Conservation (phyloP, 495 filamentous ascomycete genomes). For the Talaromyces borbonicus region DNA sequence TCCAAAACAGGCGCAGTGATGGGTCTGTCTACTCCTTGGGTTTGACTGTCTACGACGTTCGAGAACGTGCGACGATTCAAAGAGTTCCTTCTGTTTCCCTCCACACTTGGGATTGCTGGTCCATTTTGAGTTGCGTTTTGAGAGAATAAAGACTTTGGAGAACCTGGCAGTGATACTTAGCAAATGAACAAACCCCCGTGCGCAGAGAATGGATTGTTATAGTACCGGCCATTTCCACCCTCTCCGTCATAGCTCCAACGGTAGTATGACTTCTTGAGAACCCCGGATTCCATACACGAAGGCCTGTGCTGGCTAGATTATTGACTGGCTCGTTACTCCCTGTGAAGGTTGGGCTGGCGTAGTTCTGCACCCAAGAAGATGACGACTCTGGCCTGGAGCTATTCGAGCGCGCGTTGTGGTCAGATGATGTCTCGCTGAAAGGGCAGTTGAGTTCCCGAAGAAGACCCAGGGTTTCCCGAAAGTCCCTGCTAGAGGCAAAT, state of each 20-base stretch:
- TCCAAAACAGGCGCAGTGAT: constrained; percentile 15
- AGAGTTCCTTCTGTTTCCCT: background rate
- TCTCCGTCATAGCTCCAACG: constrained; percentile 1
- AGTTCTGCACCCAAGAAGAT: constrained; percentile 9
- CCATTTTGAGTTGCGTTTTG: background rate
- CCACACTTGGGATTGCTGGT: background rate
- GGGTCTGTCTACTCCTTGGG: constrained; percentile 10
- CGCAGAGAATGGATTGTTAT: background rate
- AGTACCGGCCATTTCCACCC: constrained; percentile 1
- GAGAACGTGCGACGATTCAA: background rate
- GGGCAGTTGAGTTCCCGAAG: constrained; percentile 32
- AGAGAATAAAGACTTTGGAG: background rate
- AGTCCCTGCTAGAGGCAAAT: constrained; percentile 28
- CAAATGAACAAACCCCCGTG: background rate
- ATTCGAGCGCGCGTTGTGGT: constrained; percentile 11
- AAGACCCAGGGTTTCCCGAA: constrained; percentile 26
- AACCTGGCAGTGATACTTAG: constrained; percentile 2
- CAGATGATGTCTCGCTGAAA: constrained; percentile 25
- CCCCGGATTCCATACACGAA: background rate
- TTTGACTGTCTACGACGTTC: background rate
- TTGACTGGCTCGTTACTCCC: background rate
- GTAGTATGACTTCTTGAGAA: constrained; percentile 3
- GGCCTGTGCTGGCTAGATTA: background rate
- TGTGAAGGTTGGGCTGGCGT: background rate
- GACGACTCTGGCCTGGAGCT: constrained; percentile 18